Evolutionary conservation across 345 rosid species (phyloP).

Genomic region (Microthlaspi erraticum): DNA sequence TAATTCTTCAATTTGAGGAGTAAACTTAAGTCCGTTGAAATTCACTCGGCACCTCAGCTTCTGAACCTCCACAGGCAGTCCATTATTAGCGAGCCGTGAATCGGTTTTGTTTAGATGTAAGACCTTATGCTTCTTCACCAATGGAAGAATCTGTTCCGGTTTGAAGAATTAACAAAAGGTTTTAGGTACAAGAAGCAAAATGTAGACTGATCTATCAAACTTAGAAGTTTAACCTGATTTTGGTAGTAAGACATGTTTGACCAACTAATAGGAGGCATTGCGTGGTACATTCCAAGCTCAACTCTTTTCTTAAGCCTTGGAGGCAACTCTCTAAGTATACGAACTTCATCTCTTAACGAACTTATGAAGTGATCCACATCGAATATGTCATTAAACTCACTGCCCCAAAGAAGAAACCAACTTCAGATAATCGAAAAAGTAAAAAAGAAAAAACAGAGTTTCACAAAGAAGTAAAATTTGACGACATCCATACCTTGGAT

Average conservation of each 20-base stretch:
- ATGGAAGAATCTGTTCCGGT: slow-evolving; percentile 82
- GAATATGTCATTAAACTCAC: slow-evolving; percentile 94
- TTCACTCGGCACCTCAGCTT: slow-evolving; percentile 91
- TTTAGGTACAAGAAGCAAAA: slow-evolving; percentile 11
- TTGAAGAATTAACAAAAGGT: neutral
- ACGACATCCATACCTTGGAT: slow-evolving; percentile 67
- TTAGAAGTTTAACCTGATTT: slow-evolving; percentile 58
- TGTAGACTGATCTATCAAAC: slow-evolving; percentile 1
- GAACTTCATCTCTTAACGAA: slow-evolving; percentile 92
- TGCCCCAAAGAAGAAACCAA: slow-evolving; percentile 43
- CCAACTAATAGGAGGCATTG: slow-evolving; percentile 93
- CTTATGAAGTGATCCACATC: slow-evolving; percentile 87
- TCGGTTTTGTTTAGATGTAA: slow-evolving; percentile 88
- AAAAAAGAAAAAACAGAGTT: slow-evolving; percentile 1
- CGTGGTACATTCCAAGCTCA: slow-evolving; percentile 66
- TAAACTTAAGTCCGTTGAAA: slow-evolving; percentile 78
- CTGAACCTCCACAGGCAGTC: slow-evolving; percentile 77
- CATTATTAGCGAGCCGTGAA: slow-evolving; percentile 90
- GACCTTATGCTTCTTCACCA: slow-evolving; percentile 80
- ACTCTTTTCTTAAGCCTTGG: slow-evolving; percentile 79
- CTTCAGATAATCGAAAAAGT: neutral
- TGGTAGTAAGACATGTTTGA: slow-evolving; percentile 83
- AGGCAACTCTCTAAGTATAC: slow-evolving; percentile 80
- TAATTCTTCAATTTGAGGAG: slow-evolving; percentile 78
- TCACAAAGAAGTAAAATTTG: slow-evolving; percentile 12